Conservation (phyloP, 169 alveolate genomes). For the Plasmodium relictum region DNA sequence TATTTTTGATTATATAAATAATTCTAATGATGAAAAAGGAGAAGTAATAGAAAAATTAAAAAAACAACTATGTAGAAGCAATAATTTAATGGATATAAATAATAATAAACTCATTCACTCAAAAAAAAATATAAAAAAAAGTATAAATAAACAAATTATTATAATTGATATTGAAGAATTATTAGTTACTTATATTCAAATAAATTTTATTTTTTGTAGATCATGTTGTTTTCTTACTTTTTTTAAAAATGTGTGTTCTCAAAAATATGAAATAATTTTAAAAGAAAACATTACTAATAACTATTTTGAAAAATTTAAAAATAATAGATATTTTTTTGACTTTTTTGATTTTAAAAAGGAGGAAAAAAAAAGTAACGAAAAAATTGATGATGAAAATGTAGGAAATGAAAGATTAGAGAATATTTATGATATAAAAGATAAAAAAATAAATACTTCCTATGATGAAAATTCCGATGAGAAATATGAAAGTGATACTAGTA, state of each 20-base stretch:
- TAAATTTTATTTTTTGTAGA: slow-evolving; percentile 62
- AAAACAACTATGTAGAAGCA: slow-evolving; percentile 1
- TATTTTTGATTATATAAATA: slow-evolving; percentile 21
- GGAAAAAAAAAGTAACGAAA: not conserved
- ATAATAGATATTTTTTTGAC: slow-evolving; percentile 66
- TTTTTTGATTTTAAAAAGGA: slow-evolving; percentile 15
- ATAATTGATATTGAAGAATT: slow-evolving; percentile 71
- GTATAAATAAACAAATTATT: slow-evolving; percentile 26
- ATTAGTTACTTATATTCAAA: slow-evolving; percentile 65
- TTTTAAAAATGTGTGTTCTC: slow-evolving; percentile 70
- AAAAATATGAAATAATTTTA: slow-evolving; percentile 60
- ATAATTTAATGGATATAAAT: not conserved
- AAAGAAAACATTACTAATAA: slow-evolving; percentile 19
- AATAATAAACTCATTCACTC: not conserved
- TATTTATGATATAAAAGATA: not conserved
- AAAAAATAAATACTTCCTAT: slow-evolving; percentile 7
- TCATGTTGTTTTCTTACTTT: slow-evolving; percentile 66
- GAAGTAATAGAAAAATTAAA: slow-evolving; percentile 18
- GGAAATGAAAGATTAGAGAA: not conserved
- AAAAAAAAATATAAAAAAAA: not conserved
- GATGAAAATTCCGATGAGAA: slow-evolving; percentile 17
- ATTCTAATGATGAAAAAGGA: not conserved
- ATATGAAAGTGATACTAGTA: slow-evolving; percentile 8
- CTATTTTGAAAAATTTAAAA: slow-evolving; percentile 45
- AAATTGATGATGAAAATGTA: not conserved